phyloP scores from a whole-genome alignment of 371 early-diverging fungal species.

The Thermomucor indicae-seudaticae region DNA sequence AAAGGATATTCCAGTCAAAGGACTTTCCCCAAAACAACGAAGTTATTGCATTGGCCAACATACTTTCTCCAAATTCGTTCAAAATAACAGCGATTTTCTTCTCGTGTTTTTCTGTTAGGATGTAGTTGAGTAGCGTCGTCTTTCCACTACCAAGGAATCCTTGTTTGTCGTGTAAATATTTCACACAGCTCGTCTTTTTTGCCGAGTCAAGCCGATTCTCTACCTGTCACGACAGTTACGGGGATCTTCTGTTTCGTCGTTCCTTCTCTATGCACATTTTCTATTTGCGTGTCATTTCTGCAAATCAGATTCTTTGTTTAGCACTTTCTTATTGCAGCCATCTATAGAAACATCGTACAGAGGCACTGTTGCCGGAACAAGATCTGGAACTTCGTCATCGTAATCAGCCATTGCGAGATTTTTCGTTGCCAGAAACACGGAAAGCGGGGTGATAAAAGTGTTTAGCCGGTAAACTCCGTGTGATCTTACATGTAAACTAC shows the following conservation, averaged over 20 bases:
- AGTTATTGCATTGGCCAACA: not conserved
- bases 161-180: slow-evolving; percentile 2
- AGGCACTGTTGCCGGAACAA: not conserved
- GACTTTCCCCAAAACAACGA: too few relatives aligned
- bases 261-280: not conserved
- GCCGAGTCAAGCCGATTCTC: not conserved
- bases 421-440: too few relatives aligned
- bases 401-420: not conserved
- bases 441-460: too few relatives aligned
- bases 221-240: slow-evolving; percentile 71
- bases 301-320: not conserved
- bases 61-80: slow-evolving; percentile 81
- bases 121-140: slow-evolving; percentile 87
- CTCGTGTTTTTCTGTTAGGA: slow-evolving; percentile 86
- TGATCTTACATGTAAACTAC: too few relatives aligned
- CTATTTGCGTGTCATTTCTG: not conserved
- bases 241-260: slow-evolving; percentile 49
- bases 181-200: not conserved
- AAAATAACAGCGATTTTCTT: slow-evolving; percentile 95
- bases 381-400: not conserved
- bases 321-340: not conserved
- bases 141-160: slow-evolving; percentile 94
- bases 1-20: too few relatives aligned
- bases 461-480: too few relatives aligned
- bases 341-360: not conserved